Evolutionary conservation across 1,284 basidiomycete species (phyloP).

Genomic region (Cryptococcus amylolentus): DNA sequence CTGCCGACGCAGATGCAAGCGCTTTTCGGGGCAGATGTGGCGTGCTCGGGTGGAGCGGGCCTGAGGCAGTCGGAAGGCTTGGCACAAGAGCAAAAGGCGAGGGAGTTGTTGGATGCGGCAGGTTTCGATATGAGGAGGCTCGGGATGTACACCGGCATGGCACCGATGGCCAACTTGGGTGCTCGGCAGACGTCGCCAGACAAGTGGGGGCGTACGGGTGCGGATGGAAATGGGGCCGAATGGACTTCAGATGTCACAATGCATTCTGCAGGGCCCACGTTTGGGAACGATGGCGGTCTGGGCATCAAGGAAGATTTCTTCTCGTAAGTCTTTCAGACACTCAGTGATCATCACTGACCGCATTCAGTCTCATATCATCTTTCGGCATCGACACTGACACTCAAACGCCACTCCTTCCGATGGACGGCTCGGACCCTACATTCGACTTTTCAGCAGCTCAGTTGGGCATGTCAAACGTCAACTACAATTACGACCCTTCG

Average conservation of each 20-base stretch:
- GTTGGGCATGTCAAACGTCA: neutral
- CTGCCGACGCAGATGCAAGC: neutral
- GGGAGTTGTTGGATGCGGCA: neutral
- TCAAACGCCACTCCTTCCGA: slow-evolving; percentile 5
- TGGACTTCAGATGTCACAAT: neutral
- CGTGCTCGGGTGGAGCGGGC: neutral
- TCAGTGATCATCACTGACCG: neutral
- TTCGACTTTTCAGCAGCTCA: slow-evolving; percentile 9
- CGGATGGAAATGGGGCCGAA: neutral
- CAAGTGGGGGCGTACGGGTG: neutral
- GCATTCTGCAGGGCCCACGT: slow-evolving; percentile 10
- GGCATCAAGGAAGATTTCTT: slow-evolving; percentile 30
- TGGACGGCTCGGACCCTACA: slow-evolving; percentile 9
- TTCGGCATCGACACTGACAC: slow-evolving; percentile 18
- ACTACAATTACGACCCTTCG: no score
- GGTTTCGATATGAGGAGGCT: neutral
- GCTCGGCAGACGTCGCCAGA: neutral
- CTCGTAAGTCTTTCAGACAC: slow-evolving; percentile 16
- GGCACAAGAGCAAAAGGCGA: neutral
- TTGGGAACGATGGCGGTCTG: slow-evolving; percentile 16
- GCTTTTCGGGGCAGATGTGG: neutral
- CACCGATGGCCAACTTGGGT: neutral
- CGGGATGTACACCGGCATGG: neutral
- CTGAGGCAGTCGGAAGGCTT: neutral
- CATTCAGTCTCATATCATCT: slow-evolving; percentile 16